phyloP scores from a whole-genome alignment of 306 rosid genomes.

The Pyrus bretschneideri region DNA sequence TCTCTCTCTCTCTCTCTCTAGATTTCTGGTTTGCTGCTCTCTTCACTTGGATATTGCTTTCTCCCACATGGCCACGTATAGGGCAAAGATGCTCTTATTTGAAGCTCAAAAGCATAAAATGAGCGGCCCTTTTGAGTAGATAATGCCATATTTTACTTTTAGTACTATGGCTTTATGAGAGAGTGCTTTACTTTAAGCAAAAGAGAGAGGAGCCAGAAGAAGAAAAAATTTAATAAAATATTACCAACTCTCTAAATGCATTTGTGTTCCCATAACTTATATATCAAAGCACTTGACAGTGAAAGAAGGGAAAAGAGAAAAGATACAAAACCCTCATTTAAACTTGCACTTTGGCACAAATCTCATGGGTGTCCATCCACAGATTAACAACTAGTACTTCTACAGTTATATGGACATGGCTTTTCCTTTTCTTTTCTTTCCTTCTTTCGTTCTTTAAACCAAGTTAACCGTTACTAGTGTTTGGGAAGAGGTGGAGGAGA shows the following conservation, averaged over 20 bases:
- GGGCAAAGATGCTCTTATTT: slow-evolving; percentile 76
- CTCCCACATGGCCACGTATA: slow-evolving; percentile 90
- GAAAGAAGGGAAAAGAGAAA: slow-evolving; percentile 26
- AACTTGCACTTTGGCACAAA: slow-evolving; percentile 49
- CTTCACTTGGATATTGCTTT: slow-evolving; percentile 51
- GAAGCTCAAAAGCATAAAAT: slow-evolving; percentile 86
- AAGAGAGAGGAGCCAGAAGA: slow-evolving; percentile 28
- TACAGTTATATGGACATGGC: slow-evolving; percentile 15
- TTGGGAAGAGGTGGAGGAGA: slow-evolving; percentile 14
- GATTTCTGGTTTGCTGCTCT: background rate
- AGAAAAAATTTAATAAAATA: slow-evolving; percentile 3
- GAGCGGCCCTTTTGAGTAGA: slow-evolving; percentile 97
- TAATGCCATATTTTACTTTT: slow-evolving; percentile 99
- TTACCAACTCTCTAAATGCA: slow-evolving; percentile 33
- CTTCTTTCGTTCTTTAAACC: slow-evolving; percentile 14
- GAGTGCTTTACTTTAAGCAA: slow-evolving; percentile 82
- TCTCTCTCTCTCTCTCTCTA: slow-evolving; percentile 17
- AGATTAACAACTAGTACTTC: slow-evolving; percentile 16
- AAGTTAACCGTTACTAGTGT: slow-evolving; percentile 40
- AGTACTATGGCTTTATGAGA: slow-evolving; percentile 65
- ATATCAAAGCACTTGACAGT: slow-evolving; percentile 33
- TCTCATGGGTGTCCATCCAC: slow-evolving; percentile 33
- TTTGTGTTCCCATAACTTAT: slow-evolving; percentile 20
- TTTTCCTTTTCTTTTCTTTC: slow-evolving; percentile 17
- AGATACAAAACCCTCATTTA: background rate